Percentiles rank a stretch among this genome's conserved stretches.
Conservation (phyloP, 805 yeast genomes). For the Candida vaughaniae region DNA sequence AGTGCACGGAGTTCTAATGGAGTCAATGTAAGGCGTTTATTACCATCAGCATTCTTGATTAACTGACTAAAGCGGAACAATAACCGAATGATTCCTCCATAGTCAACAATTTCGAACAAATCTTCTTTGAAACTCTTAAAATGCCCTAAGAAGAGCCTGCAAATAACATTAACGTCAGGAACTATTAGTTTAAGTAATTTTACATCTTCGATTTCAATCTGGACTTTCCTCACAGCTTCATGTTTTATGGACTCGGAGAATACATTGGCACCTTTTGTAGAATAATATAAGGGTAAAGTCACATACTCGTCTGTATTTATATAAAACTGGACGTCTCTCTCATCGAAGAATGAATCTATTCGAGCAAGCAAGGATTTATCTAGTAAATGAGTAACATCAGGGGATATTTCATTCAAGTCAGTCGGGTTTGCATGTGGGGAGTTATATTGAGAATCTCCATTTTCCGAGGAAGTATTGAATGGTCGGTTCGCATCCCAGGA, state of each 20-base stretch:
- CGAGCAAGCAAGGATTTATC: not conserved
- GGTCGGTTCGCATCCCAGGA: not conserved
- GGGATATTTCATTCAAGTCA: not conserved
- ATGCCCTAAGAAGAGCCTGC: conserved; percentile 8
- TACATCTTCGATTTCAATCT: conserved; percentile 7
- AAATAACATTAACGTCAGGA: conserved; percentile 3
- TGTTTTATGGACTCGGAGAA: not conserved
- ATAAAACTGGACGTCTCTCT: not conserved
- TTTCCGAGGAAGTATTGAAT: not conserved
- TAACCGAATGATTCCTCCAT: conserved; percentile 2
- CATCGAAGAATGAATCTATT: conserved; percentile 2
- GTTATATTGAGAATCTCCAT: not conserved
- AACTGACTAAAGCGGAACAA: conserved; percentile 2
- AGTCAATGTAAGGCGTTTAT: conserved; percentile 5
- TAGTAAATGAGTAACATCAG: not conserved
- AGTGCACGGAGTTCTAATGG: conserved; percentile 16
- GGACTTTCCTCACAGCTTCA: not conserved
- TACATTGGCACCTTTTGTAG: not conserved
- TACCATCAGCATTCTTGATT: conserved; percentile 3
- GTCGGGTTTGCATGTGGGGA: not conserved
- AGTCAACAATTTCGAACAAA: conserved; percentile 13
- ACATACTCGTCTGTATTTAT: not conserved
- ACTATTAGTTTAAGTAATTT: conserved; percentile 8
- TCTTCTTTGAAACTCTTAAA: conserved; percentile 14
- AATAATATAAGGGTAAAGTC: not conserved